Evolutionary conservation across 2,329 filamentous ascomycete genomes (phyloP), one percentile per base, ranked within the genome.

Genomic region (Penicillium griseofulvum): DNA sequence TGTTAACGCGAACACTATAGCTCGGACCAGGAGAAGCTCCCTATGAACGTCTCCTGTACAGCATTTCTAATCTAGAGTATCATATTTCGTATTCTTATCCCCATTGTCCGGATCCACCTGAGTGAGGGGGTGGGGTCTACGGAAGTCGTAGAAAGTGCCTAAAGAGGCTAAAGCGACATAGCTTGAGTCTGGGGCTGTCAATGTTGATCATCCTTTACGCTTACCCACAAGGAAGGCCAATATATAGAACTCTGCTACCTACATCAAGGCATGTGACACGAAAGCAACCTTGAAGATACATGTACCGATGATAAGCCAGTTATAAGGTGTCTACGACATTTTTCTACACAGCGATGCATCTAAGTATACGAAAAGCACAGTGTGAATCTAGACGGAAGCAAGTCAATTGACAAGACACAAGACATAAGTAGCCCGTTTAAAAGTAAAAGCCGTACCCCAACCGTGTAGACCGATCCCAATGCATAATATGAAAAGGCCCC

Each of bases 391-490:
- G 7, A 51, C 46, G 51, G 29, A 52, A 60, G 38, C 42, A 55
- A 51, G 46, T 62, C 53, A 36, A 58, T 61, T 63, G 52, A 44
- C 44, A 36, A 56, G 36, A 42, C 39, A 55, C 8, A 51, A 44
- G 31, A 55, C 10, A 50, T 22, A 22, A 45, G 33, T 41, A 55
- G 34, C 33, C 28, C 24, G 28, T 41, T 41, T 39, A 37, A 28
- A 48, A 29, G 43, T 38, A 36, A 50, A 43, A 58, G 52, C 55
- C 54, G n/a, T 51, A 54, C 52, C 47, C 59, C 57, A 55, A 56
- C 62, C 60, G 36, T 65, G 49, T 65, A 61, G 43, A 62, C 63
- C 60, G 54, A 60, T 59, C 60, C 59, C 63, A 65, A 65, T 65
- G 63, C 63, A 64, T 41, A 52, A 57, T 57, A 49, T 60, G 60